phyloP scores from a whole-genome alignment of 176 grass and related monocot species.

The Musa acuminata region DNA sequence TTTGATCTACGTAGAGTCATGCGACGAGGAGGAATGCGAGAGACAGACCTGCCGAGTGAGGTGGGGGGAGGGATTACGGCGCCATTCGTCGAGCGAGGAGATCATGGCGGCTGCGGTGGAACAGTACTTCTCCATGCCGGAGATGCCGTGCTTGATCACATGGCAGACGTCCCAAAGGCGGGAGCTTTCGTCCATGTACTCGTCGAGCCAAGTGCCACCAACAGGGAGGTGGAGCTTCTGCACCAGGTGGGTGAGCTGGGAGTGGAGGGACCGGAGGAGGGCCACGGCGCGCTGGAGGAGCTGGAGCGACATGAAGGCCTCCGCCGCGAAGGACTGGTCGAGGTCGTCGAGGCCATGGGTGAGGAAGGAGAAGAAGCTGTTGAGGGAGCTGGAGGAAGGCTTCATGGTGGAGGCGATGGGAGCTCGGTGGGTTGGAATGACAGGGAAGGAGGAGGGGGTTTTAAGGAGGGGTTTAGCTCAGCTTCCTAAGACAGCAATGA shows the following conservation, averaged over 20 bases:
- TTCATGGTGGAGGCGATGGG: constrained; percentile 2
- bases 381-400: constrained; percentile 12
- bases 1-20: not conserved
- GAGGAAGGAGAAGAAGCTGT: constrained; percentile 13
- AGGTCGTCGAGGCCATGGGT: constrained; percentile 18
- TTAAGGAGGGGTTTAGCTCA: not conserved
- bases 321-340: constrained; percentile 9
- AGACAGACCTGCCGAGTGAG: constrained; percentile 6
- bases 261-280: constrained; percentile 15
- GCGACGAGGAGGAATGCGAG: not conserved
- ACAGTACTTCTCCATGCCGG: constrained; percentile 14
- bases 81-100: constrained; percentile 14
- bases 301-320: constrained; percentile 19
- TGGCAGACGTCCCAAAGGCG: constrained; percentile 19
- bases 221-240: constrained; percentile 22
- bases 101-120: not conserved
- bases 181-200: constrained; percentile 18
- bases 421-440: not conserved
- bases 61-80: not conserved
- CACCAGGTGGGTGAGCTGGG: constrained; percentile 15
- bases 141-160: constrained; percentile 13
- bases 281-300: constrained; percentile 11
- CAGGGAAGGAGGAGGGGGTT: not conserved
- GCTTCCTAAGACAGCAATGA: constrained; percentile 5
- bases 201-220: constrained; percentile 16